phyloP scores from a whole-genome alignment of 352 stramenopile species.

The Saprolegnia diclina region DNA sequence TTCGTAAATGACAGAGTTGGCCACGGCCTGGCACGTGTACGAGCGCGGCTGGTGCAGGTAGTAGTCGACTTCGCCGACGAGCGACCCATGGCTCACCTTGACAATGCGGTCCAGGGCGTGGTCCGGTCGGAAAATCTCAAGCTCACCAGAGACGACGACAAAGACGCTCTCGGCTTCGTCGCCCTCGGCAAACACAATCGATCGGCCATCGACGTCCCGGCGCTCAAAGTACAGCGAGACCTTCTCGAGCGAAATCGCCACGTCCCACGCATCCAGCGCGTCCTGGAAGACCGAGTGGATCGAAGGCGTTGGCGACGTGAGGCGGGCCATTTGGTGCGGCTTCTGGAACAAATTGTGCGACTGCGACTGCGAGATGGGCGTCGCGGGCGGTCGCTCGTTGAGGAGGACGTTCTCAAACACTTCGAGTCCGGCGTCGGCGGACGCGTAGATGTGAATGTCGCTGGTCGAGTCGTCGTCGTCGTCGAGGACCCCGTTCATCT shows the following conservation, averaged over 20 bases:
- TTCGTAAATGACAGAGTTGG: conserved; percentile 9
- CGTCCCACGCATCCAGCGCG: conserved; percentile 1
- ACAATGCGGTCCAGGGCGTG: conserved; percentile 7
- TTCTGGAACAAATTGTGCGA: conserved; percentile 20
- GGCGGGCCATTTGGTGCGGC: neutral
- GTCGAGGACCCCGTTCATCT: conserved; percentile 44
- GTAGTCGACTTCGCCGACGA: conserved; percentile 22
- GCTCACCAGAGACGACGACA: conserved; percentile 10
- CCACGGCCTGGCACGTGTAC: conserved; percentile 14
- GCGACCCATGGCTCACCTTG: conserved; percentile 20
- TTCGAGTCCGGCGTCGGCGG: conserved; percentile 12
- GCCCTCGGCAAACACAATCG: conserved; percentile 10
- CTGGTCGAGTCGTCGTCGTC: neutral
- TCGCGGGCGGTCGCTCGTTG: conserved; percentile 13
- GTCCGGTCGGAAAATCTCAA: conserved; percentile 6
- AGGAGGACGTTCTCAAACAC: conserved; percentile 18
- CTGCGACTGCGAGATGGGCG: neutral
- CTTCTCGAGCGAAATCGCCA: neutral
- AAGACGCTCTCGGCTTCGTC: conserved; percentile 1
- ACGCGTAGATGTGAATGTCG: conserved; percentile 6
- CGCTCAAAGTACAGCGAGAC: conserved; percentile 5
- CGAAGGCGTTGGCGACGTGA: neutral
- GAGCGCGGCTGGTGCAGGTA: conserved; percentile 23
- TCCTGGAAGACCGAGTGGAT: neutral
- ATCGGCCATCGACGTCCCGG: neutral